Evolutionary conservation across 2,329 filamentous ascomycete species (phyloP).

Genomic region (Pseudocercospora vitis): DNA sequence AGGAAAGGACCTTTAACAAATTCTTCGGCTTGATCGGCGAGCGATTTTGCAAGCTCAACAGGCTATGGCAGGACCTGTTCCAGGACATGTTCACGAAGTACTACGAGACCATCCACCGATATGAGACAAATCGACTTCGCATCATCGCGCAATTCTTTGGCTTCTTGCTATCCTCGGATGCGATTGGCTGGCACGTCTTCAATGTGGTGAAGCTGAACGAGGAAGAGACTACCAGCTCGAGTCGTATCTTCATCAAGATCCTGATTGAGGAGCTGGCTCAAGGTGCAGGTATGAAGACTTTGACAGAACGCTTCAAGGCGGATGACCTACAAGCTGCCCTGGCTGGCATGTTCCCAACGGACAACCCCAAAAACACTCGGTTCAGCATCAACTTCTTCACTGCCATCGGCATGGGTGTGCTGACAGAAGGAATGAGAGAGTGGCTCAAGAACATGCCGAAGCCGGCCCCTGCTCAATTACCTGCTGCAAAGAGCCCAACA

Average conservation of each 20-base stretch:
- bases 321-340: conserved; percentile 76
- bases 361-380: conserved; percentile 84
- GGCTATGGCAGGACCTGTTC: conserved; percentile 90
- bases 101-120: conserved; percentile 95
- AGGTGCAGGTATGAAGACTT: conserved; percentile 76
- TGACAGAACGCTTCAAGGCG: conserved; percentile 75
- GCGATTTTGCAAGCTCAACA: conserved; percentile 92
- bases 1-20: conserved; percentile 95
- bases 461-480: conserved; percentile 70
- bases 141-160: conserved; percentile 96
- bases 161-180: conserved; percentile 82
- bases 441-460: conserved; percentile 87
- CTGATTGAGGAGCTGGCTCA: conserved; percentile 90
- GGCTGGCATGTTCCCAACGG: conserved; percentile 82
- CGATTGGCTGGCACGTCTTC: conserved; percentile 88
- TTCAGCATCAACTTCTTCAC: conserved; percentile 99
- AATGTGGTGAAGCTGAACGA: conserved; percentile 87
- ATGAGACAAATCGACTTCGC: conserved; percentile 90
- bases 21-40: conserved; percentile 95
- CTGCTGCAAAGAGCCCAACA: conserved; percentile 46
- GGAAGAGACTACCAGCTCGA: conserved; percentile 93
- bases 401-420: conserved; percentile 88
- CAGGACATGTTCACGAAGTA: conserved; percentile 88
- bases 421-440: conserved; percentile 95
- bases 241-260: conserved; percentile 98